Base-by-base conservation (phyloP, 129 eudicot species). In the Dittrichia graveolens region DNA sequence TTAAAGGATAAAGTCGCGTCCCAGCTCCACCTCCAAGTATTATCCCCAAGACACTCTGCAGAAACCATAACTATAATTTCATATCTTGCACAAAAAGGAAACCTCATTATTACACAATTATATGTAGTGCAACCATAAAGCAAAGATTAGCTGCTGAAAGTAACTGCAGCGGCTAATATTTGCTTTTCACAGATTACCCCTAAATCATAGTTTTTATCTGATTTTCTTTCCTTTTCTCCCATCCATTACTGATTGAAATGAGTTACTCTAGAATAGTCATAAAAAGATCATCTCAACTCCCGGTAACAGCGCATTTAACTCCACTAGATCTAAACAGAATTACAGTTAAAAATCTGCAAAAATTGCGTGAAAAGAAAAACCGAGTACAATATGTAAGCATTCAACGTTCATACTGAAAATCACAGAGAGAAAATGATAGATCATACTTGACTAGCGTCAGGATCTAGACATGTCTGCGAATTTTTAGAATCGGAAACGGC, bases 11-110 rank as follows among this genome's bases (percentile, higher is more conserved):
- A 67, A 94, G 99, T n/a, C 99, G 93, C 6, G 99, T 94, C 50
- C 99, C 99, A 55, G 99, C 99, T 71, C 99, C 99, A 65, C 99
- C 99, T 79, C 99, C 99, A 65, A 90, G 94, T 74, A 94, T 94
- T 79, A 90, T 88, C 46, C 99, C 99, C 76, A 94, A 74, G n/a
- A 94, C 99, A 86, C 99, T 94, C 98, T 90, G 85, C 77, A 84
- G n/a, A 80, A 67, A 58, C 14, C 48, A 67, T 16, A 67, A 19
- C 16, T n/a, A 43, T 59, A 60, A 24, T 41, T 6, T 45, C n/a
- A 70, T 12, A 78, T 61, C 65, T 50, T 24, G 31, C 46, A 69
- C 45, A 61, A 13, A 77, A 37, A 69, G 10, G 16, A 4, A 43
- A 54, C 65, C 73, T 42, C 39, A 75, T 73, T 53, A 7, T 53